These are phyloP conservation scores for Paraconiothyrium brasiliense DNA, from an alignment of 2,329 filamentous ascomycete species.

Conservation along the genomic window DNA sequence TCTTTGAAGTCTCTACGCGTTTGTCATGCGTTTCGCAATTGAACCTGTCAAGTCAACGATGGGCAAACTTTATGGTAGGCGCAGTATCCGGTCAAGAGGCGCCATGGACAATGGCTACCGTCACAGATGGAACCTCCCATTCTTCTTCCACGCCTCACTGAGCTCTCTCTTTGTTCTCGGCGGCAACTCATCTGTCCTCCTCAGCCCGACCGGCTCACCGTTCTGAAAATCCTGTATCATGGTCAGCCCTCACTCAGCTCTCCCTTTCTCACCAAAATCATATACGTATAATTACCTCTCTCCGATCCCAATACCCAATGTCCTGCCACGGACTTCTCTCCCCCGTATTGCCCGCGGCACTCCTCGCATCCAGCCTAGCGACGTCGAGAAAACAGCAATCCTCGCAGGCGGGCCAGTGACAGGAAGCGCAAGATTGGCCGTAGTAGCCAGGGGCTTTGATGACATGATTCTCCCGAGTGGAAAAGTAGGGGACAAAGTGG, in stretches of 20 bases:
- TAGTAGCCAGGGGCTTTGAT: not conserved
- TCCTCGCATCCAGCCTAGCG: not conserved
- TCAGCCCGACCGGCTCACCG: not conserved
- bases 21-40: too few species aligned
- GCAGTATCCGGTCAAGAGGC: not conserved
- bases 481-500: slow-evolving; percentile 6
- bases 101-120: not conserved
- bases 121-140: not conserved
- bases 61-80: too few species aligned
- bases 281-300: not conserved
- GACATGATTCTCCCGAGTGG: not conserved
- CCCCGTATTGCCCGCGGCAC: not conserved
- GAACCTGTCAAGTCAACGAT: too few species aligned
- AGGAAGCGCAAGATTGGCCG: not conserved
- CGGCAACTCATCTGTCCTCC: slow-evolving; percentile 1
- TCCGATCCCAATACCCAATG: slow-evolving; percentile 4
- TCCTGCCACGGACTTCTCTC: not conserved
- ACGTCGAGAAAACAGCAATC: not conserved
- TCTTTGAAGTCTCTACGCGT: too few species aligned
- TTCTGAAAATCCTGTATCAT: not conserved
- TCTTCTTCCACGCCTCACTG: not conserved
- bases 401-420: slow-evolving; percentile 1
- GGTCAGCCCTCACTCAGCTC: not conserved
- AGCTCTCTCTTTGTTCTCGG: not conserved
- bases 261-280: too few species aligned